Percentiles rank a stretch among this genome's conserved stretches.
These are phyloP conservation scores for Calendula officinalis DNA, from an alignment of 129 eudicot genomes.

Conservation along the genomic window DNA sequence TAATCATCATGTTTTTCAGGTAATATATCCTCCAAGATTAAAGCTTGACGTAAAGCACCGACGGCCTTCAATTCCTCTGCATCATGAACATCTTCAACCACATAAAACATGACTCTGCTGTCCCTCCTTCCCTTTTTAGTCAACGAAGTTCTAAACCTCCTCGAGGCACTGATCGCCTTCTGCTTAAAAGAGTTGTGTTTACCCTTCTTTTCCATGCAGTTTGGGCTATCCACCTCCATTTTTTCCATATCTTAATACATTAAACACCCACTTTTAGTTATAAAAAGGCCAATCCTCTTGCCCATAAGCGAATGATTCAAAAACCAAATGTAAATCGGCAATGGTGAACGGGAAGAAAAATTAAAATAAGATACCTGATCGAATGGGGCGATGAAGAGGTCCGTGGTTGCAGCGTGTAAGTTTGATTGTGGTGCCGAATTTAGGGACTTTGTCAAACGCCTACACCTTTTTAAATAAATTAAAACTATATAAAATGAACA, in stretches of 20 bases:
- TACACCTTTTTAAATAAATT: conserved; percentile 37
- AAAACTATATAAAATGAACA: not conserved
- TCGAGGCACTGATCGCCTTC: conserved; percentile 77
- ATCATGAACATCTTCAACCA: conserved; percentile 87
- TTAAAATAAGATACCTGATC: conserved; percentile 45
- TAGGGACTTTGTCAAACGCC: conserved; percentile 42
- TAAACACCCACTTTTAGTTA: not conserved
- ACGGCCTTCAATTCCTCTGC: conserved; percentile 87
- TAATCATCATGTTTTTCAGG: conserved; percentile 88
- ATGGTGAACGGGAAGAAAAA: not conserved
- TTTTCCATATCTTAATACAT: conserved; percentile 58
- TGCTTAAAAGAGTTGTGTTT: conserved; percentile 76
- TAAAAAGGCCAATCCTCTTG: no score
- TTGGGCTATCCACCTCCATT: conserved; percentile 51
- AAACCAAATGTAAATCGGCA: not conserved
- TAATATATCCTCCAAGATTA: conserved; percentile 68
- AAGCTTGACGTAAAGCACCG: conserved; percentile 79
- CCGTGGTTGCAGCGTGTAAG: conserved; percentile 45
- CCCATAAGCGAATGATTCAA: not conserved
- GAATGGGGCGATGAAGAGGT: conserved; percentile 54
- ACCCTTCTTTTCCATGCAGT: conserved; percentile 70
- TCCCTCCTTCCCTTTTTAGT: conserved; percentile 70
- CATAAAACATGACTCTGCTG: conserved; percentile 82
- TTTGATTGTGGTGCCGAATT: conserved; percentile 36
- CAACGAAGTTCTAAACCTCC: conserved; percentile 71